Evolutionary conservation across 305 asterid genomes (phyloP), one percentile per base, ranked within the genome.

Genomic region (Fraxinus dipetala): DNA sequence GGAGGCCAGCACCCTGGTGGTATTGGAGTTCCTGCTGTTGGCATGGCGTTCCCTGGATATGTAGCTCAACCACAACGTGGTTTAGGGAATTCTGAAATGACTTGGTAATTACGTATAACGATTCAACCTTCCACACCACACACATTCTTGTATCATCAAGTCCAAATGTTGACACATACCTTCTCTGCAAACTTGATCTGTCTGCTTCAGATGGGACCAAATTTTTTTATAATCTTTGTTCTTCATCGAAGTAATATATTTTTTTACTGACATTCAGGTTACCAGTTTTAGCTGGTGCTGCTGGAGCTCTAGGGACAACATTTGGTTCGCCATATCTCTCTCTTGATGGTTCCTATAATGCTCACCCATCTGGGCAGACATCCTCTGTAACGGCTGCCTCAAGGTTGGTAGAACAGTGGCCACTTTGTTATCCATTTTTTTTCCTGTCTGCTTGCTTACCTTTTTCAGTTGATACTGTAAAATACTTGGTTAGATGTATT

Each of bases 31-130:
- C 99, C 99, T 84, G 98, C 99, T 81, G 97, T 96, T 84, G 99
- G 98, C 89, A 96, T 96, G 99, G 99, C 98, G 48, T 96, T 92
- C 87, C 99, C 99, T 78, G 99, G 98, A 85, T 96, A 94, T 87
- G 98, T 96, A 84, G 94, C 79, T 82, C 93, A 91, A 78, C 94
- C 97, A 54, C 95, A 93, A 80, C 92, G 78, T 83, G 97, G 97
- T 81, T 83, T 86, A 79, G 99, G 97, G 82, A 94, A 89, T 87
- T 92, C 99, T 22, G 97, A 93, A 85, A 93, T 93, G 97, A 93
- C 97, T 77, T 93, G 97, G 97, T 92, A 91, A 86, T 84, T 14
- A 83, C 75, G 7, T 80, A 30, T 65, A 75, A 26, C 31, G 78
- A 69, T 78, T 70, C 45, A 22, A 54, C 59, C 54, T 72, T 82